Evolutionary conservation across 2,329 filamentous ascomycete genomes (phyloP).

Genomic region (Aaosphaeria arxii): DNA sequence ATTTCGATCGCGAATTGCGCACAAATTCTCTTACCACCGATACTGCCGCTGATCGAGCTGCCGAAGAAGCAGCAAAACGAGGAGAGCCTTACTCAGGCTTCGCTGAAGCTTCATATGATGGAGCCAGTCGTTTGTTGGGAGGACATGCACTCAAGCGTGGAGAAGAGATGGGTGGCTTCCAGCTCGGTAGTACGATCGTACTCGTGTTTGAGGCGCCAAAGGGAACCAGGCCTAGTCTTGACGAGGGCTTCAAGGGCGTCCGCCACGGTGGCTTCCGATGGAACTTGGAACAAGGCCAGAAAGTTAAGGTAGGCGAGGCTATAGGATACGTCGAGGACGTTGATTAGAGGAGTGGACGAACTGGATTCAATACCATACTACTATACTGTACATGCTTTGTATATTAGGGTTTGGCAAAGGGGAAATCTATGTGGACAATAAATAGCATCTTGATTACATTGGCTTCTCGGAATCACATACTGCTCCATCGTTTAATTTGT

Average conservation of each 20-base stretch:
- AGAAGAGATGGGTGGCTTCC: slow-evolving; percentile 98
- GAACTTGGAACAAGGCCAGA: slow-evolving; percentile 83
- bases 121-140: slow-evolving; percentile 71
- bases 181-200: slow-evolving; percentile 91
- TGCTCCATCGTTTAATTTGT: too few relatives aligned
- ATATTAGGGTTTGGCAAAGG: neutral
- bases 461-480: too few relatives aligned
- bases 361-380: neutral
- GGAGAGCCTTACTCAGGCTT: slow-evolving; percentile 89
- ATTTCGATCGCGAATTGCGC: slow-evolving; percentile 91
- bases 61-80: slow-evolving; percentile 69
- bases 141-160: slow-evolving; percentile 82
- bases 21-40: slow-evolving; percentile 92
- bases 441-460: too few relatives aligned
- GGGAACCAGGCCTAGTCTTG: slow-evolving; percentile 52
- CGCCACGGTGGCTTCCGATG: slow-evolving; percentile 74
- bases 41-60: slow-evolving; percentile 83
- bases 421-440: too few relatives aligned
- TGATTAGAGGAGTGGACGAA: slow-evolving; percentile 2
- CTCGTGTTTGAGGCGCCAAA: slow-evolving; percentile 93
- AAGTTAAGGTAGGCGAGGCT: slow-evolving; percentile 83
- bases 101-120: slow-evolving; percentile 83
- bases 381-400: neutral
- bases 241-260: slow-evolving; percentile 54
- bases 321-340: slow-evolving; percentile 69